Conservation (phyloP, 2,329 filamentous ascomycete species). For the Stachybotrys chlorohalonatus region DNA sequence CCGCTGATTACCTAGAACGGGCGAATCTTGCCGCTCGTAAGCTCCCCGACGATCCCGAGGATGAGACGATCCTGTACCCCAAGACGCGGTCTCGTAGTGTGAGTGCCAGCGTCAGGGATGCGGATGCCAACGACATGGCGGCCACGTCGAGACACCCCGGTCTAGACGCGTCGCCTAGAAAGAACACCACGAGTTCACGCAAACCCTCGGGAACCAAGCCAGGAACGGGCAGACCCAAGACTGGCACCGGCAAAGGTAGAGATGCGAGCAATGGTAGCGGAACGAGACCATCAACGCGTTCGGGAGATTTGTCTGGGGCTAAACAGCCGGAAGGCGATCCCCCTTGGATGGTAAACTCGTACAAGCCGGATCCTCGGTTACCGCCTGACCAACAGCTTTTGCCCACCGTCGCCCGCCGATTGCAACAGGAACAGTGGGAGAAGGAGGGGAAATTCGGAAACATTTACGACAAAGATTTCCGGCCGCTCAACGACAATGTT, state of each 20-base stretch:
- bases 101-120: constrained; percentile 42
- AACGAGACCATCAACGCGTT: constrained; percentile 54
- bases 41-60: constrained; percentile 44
- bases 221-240: constrained; percentile 47
- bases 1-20: constrained; percentile 62
- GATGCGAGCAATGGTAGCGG: constrained; percentile 33
- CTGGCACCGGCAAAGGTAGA: constrained; percentile 47
- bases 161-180: constrained; percentile 47
- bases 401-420: constrained; percentile 80
- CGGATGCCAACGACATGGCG: constrained; percentile 7
- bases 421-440: constrained; percentile 95
- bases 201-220: constrained; percentile 37
- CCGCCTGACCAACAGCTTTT: constrained; percentile 94
- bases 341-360: constrained; percentile 90
- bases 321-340: constrained; percentile 86
- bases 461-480: constrained; percentile 80
- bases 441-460: constrained; percentile 80
- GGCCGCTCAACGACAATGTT: constrained; percentile 64
- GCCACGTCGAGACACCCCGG: constrained; percentile 28
- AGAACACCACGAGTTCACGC: constrained; percentile 26
- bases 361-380: constrained; percentile 88
- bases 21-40: constrained; percentile 59
- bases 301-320: constrained; percentile 43
- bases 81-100: constrained; percentile 63
- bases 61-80: constrained; percentile 47